These are phyloP conservation scores for Vigna mungo DNA, from an alignment of 306 rosid genomes.

Conservation along the genomic window DNA sequence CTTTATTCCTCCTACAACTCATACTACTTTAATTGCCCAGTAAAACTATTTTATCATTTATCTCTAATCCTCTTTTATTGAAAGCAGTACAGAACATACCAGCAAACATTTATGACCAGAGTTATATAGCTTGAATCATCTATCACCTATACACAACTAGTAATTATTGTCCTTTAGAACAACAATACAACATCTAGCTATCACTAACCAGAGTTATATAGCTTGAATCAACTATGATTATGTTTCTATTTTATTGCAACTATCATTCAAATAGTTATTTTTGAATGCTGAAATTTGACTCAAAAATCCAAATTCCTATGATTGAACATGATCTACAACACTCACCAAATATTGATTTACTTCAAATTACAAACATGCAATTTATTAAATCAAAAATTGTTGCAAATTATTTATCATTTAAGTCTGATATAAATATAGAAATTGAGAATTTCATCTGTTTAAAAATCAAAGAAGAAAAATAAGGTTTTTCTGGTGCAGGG, in stretches of 20 bases:
- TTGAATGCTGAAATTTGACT: slow-evolving; percentile 43
- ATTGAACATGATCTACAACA: slow-evolving; percentile 43
- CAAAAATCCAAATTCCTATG: slow-evolving; percentile 31
- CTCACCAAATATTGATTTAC: slow-evolving; percentile 13
- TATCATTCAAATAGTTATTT: slow-evolving; percentile 55
- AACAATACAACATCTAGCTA: slow-evolving; percentile 57
- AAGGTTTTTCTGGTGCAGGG: no score
- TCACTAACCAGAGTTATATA: background rate
- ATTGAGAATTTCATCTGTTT: background rate
- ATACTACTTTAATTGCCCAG: no score
- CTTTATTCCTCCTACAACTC: no score
- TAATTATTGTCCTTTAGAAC: slow-evolving; percentile 65
- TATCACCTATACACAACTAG: slow-evolving; percentile 50
- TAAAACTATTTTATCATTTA: no score
- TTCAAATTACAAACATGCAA: no score
- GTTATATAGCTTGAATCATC: slow-evolving; percentile 36
- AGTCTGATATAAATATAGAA: no score
- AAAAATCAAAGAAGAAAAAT: background rate
- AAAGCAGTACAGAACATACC: no score
- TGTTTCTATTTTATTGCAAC: slow-evolving; percentile 67
- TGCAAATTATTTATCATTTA: no score
- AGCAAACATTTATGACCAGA: no score
- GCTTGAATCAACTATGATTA: slow-evolving; percentile 51
- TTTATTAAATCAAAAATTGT: no score
- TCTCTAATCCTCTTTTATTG: no score